Conservation (phyloP, 495 filamentous ascomycete genomes). For the Penicillium canescens region DNA sequence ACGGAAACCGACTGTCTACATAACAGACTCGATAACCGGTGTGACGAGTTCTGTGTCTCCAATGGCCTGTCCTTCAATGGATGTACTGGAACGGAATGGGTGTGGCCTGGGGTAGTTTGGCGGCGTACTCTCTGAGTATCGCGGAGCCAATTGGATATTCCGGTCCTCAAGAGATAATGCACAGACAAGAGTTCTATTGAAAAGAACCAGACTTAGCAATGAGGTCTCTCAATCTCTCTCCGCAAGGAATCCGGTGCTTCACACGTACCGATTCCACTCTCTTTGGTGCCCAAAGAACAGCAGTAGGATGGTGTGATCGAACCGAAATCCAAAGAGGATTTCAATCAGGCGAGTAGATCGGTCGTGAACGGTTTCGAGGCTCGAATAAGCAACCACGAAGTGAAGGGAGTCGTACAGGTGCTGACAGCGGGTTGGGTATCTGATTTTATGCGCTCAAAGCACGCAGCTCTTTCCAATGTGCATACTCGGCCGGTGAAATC, state of each 20-base stretch:
- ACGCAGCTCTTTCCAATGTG: conserved; percentile 12
- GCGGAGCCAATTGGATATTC: background rate
- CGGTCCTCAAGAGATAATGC: background rate
- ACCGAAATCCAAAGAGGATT: background rate
- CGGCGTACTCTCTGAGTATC: background rate
- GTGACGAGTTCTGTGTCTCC: background rate
- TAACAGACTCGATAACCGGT: conserved; percentile 3
- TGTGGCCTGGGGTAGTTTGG: background rate
- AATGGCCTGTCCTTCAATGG: background rate
- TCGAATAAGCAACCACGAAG: background rate
- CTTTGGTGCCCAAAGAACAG: background rate
- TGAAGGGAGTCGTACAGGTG: background rate
- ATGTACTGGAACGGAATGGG: background rate
- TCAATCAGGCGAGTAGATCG: background rate
- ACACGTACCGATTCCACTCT: conserved; percentile 9
- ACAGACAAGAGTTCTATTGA: background rate
- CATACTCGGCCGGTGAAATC: conserved; percentile 12
- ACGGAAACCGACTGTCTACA: conserved; percentile 4
- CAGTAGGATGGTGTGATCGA: background rate
- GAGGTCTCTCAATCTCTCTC: background rate
- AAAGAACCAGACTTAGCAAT: conserved; percentile 6
- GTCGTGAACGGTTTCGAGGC: background rate
- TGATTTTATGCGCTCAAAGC: conserved; percentile 4
- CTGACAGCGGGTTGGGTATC: background rate
- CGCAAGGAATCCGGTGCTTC: background rate